These are phyloP conservation scores for Solanum gandarillasii DNA, from an alignment of 257 asterid genomes.

Conservation along the genomic window DNA sequence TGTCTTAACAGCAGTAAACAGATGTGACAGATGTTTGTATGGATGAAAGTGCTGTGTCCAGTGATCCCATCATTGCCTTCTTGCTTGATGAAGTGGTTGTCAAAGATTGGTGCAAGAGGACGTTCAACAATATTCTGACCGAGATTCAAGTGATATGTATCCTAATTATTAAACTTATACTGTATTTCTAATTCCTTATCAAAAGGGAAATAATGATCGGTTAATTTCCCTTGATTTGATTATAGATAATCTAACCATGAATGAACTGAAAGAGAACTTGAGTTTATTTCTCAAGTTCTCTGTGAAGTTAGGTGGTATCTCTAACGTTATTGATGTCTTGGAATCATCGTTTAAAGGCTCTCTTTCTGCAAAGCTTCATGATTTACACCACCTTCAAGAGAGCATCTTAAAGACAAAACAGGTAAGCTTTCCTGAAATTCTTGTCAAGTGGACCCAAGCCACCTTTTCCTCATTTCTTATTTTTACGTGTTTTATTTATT, in stretches of 20 bases:
- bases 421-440: constrained; percentile 33
- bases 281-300: constrained; percentile 53
- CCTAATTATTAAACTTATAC: constrained; percentile 26
- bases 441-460: not conserved
- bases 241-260: constrained; percentile 44
- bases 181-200: not conserved
- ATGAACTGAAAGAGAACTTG: constrained; percentile 37
- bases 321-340: constrained; percentile 67
- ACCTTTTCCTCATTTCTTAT: not conserved
- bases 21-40: constrained; percentile 95
- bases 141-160: constrained; percentile 72
- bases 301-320: constrained; percentile 61
- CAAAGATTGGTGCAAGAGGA: constrained; percentile 90
- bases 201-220: not conserved
- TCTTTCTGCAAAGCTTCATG: constrained; percentile 55
- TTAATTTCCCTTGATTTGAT: constrained; percentile 42
- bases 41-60: constrained; percentile 96
- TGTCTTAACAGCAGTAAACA: constrained; percentile 49
- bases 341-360: constrained; percentile 83
- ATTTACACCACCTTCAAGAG: constrained; percentile 75
- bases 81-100: constrained; percentile 96
- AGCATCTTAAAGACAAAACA: constrained; percentile 73
- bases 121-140: constrained; percentile 38
- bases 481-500: not conserved
- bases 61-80: constrained; percentile 87